These are phyloP conservation scores for Pelargonium citronellum DNA, from an alignment of 441 rosid genomes.

Conservation along the genomic window DNA sequence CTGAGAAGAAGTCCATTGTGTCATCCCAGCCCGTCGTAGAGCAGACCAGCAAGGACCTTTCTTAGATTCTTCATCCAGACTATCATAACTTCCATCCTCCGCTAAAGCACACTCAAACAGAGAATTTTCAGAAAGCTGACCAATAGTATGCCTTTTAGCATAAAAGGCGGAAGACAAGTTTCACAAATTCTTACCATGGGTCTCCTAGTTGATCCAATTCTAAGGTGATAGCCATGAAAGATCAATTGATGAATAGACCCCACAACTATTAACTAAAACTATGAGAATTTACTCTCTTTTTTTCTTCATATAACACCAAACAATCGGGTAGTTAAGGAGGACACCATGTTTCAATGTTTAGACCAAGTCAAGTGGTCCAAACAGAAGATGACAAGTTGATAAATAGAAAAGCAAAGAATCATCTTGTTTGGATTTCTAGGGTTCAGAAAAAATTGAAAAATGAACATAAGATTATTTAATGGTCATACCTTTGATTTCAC, in stretches of 20 bases:
- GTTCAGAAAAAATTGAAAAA: not conserved
- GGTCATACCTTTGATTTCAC: conserved; percentile 3
- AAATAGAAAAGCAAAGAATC: not conserved
- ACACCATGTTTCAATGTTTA: not conserved
- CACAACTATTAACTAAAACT: not conserved
- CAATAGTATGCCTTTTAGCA: not conserved
- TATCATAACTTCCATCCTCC: conserved; percentile 20
- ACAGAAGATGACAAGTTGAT: not conserved
- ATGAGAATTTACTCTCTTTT: not conserved
- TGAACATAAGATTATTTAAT: not conserved
- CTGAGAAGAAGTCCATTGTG: conserved; percentile 35
- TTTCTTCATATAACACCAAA: too few species aligned
- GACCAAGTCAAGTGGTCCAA: not conserved
- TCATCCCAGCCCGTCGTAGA: conserved; percentile 37
- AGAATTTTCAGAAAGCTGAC: not conserved
- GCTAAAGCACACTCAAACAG: conserved; percentile 26
- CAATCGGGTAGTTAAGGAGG: not conserved
- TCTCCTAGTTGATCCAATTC: not conserved
- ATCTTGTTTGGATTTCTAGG: not conserved
- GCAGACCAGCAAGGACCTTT: conserved; percentile 47
- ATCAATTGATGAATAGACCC: not conserved
- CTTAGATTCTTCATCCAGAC: conserved; percentile 30
- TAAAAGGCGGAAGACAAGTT: too few species aligned
- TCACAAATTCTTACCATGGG: not conserved
- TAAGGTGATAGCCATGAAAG: not conserved